phyloP scores from a whole-genome alignment of 2,329 filamentous ascomycete species.

The Sclerotinia minor region DNA sequence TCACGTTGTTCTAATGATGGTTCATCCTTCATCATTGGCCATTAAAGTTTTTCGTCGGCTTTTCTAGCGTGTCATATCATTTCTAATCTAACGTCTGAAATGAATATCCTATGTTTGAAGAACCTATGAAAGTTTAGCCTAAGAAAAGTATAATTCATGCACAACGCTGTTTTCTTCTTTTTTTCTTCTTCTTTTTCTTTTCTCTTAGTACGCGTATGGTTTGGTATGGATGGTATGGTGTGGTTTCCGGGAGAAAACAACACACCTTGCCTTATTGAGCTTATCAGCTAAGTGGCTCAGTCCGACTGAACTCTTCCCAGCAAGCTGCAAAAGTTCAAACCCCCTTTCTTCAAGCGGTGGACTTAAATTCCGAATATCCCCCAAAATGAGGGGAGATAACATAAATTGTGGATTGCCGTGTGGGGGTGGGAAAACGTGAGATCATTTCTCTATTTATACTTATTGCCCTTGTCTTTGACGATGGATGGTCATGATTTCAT shows the following conservation, averaged over 20 bases:
- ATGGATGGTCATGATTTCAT: neutral
- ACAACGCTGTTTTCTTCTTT: too few relatives aligned
- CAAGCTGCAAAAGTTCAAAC: too few relatives aligned
- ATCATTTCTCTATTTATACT: neutral
- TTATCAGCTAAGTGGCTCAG: neutral
- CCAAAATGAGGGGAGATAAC: conserved; percentile 9
- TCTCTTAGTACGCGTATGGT: neutral
- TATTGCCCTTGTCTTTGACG: neutral
- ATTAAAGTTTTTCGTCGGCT: neutral
- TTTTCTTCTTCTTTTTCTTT: neutral
- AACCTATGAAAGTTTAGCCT: neutral
- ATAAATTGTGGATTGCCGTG: neutral
- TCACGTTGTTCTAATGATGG: neutral
- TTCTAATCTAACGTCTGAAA: neutral
- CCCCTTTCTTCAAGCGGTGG: neutral
- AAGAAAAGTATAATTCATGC: conserved; percentile 1
- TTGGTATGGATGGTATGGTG: too few relatives aligned
- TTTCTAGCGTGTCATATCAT: conserved; percentile 8
- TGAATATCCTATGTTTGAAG: conserved; percentile 2
- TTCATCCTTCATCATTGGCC: neutral
- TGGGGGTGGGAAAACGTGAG: conserved; percentile 17
- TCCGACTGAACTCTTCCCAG: neutral
- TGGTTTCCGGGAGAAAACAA: neutral
- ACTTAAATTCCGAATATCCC: conserved; percentile 1
- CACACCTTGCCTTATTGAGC: neutral